phyloP scores from a whole-genome alignment of 208 protist species.

The Kentomonas sorsogonicus region DNA sequence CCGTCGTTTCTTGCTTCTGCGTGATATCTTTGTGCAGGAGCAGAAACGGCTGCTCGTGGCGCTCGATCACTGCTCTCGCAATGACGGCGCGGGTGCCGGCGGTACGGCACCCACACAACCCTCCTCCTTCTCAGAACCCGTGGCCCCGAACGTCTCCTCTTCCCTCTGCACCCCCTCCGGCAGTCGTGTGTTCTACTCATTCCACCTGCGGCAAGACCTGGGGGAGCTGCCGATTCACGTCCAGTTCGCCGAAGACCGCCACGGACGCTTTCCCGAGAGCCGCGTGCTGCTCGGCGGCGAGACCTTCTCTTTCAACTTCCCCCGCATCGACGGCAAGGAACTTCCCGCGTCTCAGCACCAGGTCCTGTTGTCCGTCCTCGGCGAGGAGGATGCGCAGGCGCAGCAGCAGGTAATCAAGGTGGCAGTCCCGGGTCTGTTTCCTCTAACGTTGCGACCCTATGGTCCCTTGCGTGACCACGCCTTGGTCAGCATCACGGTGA shows the following conservation, averaged over 20 bases:
- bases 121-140: too few relatives aligned
- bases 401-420: too few relatives aligned
- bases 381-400: background rate
- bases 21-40: slow-evolving; percentile 10
- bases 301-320: slow-evolving; percentile 57
- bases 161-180: too few relatives aligned
- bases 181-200: slow-evolving; percentile 28
- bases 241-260: slow-evolving; percentile 18
- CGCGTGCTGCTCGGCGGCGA: slow-evolving; percentile 18
- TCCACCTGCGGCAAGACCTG: slow-evolving; percentile 28
- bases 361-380: slow-evolving; percentile 27
- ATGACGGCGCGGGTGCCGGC: too few relatives aligned
- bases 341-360: slow-evolving; percentile 40
- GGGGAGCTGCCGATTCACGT: slow-evolving; percentile 13
- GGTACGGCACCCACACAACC: too few relatives aligned
- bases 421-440: too few relatives aligned
- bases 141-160: too few relatives aligned
- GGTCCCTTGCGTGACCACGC: slow-evolving; percentile 14
- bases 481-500: slow-evolving; percentile 25
- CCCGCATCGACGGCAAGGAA: slow-evolving; percentile 50
- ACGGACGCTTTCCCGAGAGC: slow-evolving; percentile 8
- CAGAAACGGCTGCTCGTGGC: slow-evolving; percentile 5
- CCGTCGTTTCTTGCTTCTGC: slow-evolving; percentile 17
- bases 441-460: too few relatives aligned
- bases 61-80: too few relatives aligned